Percentiles rank a stretch among this genome's conserved stretches.
Conservation (phyloP, 2,329 filamentous ascomycete genomes). For the Aspergillus fischeri region DNA sequence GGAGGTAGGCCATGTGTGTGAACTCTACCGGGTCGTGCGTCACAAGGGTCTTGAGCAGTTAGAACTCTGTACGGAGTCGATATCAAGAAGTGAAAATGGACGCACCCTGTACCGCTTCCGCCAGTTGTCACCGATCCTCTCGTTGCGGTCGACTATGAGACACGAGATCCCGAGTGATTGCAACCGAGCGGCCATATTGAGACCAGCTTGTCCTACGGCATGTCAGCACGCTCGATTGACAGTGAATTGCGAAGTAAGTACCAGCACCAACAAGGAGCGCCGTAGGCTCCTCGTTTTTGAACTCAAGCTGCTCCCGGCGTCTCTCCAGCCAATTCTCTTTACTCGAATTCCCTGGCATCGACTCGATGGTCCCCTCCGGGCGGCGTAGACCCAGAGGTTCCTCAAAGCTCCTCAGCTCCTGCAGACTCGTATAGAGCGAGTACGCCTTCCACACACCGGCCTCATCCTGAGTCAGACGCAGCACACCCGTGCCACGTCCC, state of each 20-base stretch:
- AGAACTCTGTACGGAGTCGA: not conserved
- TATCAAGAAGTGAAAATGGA: not conserved
- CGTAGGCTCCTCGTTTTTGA: constrained; percentile 33
- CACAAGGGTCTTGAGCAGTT: constrained; percentile 27
- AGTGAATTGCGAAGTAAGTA: constrained; percentile 5
- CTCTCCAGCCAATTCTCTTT: constrained; percentile 37
- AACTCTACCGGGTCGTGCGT: constrained; percentile 41
- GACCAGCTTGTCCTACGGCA: constrained; percentile 38
- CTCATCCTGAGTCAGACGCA: constrained; percentile 31
- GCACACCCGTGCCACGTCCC: constrained; percentile 34
- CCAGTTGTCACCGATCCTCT: constrained; percentile 49
- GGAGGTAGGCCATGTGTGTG: constrained; percentile 36
- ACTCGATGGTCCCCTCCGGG: constrained; percentile 31
- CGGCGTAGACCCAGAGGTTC: constrained; percentile 31
- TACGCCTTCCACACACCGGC: constrained; percentile 36
- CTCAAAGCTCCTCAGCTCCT: constrained; percentile 32
- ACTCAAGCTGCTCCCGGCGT: constrained; percentile 28
- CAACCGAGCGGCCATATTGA: constrained; percentile 40
- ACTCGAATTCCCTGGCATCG: constrained; percentile 28
- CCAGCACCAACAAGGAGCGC: constrained; percentile 42
- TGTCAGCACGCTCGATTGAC: not conserved
- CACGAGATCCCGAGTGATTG: constrained; percentile 37
- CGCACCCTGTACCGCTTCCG: constrained; percentile 44
- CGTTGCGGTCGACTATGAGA: constrained; percentile 45
- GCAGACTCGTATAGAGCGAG: constrained; percentile 35